Percentiles rank a stretch among this genome's conserved stretches.
These are phyloP conservation scores for Phycomyces nitens DNA, from an alignment of 192 early-diverging fungal genomes.

Conservation along the genomic window DNA sequence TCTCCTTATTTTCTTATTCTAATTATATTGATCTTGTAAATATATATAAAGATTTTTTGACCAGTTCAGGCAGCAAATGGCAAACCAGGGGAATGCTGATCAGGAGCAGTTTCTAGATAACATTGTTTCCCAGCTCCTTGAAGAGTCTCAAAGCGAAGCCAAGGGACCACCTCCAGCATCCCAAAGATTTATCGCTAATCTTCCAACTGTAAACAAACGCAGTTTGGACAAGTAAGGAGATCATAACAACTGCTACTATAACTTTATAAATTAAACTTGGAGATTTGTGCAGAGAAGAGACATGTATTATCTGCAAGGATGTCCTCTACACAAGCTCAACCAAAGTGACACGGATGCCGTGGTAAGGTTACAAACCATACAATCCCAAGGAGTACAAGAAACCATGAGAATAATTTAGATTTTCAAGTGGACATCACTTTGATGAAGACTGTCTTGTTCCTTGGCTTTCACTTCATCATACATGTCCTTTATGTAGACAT, in stretches of 20 bases:
- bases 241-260: no score
- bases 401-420: background rate
- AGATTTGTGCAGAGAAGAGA: constrained; percentile 38
- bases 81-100: constrained; percentile 22
- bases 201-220: constrained; percentile 22
- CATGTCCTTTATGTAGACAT: constrained; percentile 37
- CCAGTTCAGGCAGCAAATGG: constrained; percentile 28
- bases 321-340: constrained; percentile 25
- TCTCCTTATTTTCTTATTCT: background rate
- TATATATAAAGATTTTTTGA: constrained; percentile 19
- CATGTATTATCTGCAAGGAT: constrained; percentile 42
- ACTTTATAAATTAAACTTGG: no score
- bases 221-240: constrained; percentile 17
- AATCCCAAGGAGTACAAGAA: background rate
- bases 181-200: constrained; percentile 28
- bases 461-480: constrained; percentile 38
- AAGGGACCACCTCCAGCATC: constrained; percentile 43
- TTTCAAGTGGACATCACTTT: constrained; percentile 35
- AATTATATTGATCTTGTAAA: background rate
- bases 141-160: constrained; percentile 35
- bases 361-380: constrained; percentile 21
- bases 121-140: constrained; percentile 36
- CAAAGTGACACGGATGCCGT: constrained; percentile 37
- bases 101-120: constrained; percentile 39
- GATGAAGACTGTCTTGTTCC: constrained; percentile 37